Conservation (phyloP, 106 monocot species). For the Acanthochlamys bracteata region DNA sequence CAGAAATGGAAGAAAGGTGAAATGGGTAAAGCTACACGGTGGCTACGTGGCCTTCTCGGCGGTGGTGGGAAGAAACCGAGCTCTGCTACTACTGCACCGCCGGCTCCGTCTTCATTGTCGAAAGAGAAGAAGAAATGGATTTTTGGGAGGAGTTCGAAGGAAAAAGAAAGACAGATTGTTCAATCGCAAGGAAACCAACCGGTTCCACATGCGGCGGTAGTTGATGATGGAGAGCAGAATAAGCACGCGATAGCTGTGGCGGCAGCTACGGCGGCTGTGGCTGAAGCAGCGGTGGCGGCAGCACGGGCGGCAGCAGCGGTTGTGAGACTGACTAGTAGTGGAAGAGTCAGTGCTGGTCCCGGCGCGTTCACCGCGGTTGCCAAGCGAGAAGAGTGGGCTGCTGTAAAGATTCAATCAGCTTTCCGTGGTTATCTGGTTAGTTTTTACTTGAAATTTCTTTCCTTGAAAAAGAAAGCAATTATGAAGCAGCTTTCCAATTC, state of each 20-base stretch:
- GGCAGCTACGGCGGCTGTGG: constrained; percentile 74
- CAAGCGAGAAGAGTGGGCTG: constrained; percentile 49
- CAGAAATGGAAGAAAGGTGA: not conserved
- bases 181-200: too few species aligned
- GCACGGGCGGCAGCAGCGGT: constrained; percentile 67
- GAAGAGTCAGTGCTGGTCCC: constrained; percentile 13
- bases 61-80: not conserved
- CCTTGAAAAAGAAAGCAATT: not conserved
- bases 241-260: constrained; percentile 69
- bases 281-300: constrained; percentile 70
- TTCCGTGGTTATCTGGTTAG: constrained; percentile 82
- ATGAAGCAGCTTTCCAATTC: not conserved
- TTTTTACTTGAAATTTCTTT: not conserved
- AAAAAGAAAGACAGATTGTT: constrained; percentile 13
- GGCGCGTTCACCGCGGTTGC: not conserved
- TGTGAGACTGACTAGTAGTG: constrained; percentile 67
- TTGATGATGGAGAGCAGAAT: constrained; percentile 32
- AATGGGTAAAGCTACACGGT: constrained; percentile 42
- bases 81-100: not conserved
- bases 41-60: constrained; percentile 40
- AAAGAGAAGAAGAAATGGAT: constrained; percentile 35
- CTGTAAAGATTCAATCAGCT: constrained; percentile 73
- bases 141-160: constrained; percentile 54
- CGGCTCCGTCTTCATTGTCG: not conserved
- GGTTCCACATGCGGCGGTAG: constrained; percentile 20